Evolutionary conservation across 495 filamentous ascomycete species (phyloP).

Genomic region (Penicillium parvum): DNA sequence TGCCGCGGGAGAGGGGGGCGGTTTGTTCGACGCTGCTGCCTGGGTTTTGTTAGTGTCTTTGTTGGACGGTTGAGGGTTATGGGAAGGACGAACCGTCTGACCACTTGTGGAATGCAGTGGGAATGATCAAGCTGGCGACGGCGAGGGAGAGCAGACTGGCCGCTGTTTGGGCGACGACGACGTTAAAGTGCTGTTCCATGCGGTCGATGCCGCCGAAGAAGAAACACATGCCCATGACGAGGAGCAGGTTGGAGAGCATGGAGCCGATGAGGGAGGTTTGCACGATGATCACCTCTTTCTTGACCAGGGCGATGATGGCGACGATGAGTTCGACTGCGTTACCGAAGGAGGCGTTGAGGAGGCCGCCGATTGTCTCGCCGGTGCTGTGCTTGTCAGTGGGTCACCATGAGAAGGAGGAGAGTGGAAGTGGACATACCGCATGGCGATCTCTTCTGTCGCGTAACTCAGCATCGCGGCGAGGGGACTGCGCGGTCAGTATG

Average conservation of each 20-base stretch:
- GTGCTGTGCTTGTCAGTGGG: constrained; percentile 28
- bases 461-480: constrained; percentile 54
- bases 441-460: constrained; percentile 52
- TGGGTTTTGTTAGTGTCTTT: constrained; percentile 5
- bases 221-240: constrained; percentile 93
- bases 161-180: constrained; percentile 88
- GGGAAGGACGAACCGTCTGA: constrained; percentile 29
- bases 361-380: constrained; percentile 79
- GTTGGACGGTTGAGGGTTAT: no score
- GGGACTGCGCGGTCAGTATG: no score
- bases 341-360: constrained; percentile 82
- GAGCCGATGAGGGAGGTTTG: constrained; percentile 88
- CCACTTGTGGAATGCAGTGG: constrained; percentile 73
- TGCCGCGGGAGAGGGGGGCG: constrained; percentile 44
- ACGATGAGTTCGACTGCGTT: constrained; percentile 94
- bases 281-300: constrained; percentile 76
- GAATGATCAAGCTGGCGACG: constrained; percentile 78
- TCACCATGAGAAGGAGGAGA: no score
- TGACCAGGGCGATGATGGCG: constrained; percentile 71
- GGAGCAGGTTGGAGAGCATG: constrained; percentile 85
- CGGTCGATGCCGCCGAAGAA: constrained; percentile 81
- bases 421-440: constrained; percentile 23
- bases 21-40: constrained; percentile 23
- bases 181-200: constrained; percentile 84
- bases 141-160: constrained; percentile 76